Evolutionary conservation across 352 stramenopile species (phyloP).

Genomic region (Plasmopara viticola): DNA sequence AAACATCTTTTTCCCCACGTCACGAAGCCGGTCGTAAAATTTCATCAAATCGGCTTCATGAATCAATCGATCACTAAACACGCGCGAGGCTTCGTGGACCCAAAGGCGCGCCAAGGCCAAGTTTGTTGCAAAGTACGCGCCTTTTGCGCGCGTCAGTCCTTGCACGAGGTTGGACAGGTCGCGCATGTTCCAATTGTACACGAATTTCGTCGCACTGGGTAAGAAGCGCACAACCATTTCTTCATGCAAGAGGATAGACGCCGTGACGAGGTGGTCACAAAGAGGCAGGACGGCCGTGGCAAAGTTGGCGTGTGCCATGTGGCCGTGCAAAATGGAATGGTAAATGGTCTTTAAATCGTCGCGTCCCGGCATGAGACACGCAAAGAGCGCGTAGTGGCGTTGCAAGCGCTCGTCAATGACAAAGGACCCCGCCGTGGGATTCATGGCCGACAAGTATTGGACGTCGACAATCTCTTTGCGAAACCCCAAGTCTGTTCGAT

Average conservation of each 20-base stretch:
- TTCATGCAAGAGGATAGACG: slow-evolving; percentile 89
- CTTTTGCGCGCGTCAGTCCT: slow-evolving; percentile 88
- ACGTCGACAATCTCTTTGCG: slow-evolving; percentile 96
- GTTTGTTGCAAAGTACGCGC: slow-evolving; percentile 88
- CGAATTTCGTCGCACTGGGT: slow-evolving; percentile 95
- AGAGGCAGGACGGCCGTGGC: slow-evolving; percentile 46
- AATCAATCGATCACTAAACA: slow-evolving; percentile 96
- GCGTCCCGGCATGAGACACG: slow-evolving; percentile 92
- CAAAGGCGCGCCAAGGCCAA: slow-evolving; percentile 88
- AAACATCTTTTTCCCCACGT: slow-evolving; percentile 91
- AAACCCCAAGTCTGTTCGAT: slow-evolving; percentile 92
- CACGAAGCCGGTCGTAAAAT: slow-evolving; percentile 88
- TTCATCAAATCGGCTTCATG: slow-evolving; percentile 92
- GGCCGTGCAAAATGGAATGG: slow-evolving; percentile 91
- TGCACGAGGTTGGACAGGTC: slow-evolving; percentile 97
- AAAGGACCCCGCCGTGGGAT: slow-evolving; percentile 94
- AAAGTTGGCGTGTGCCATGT: slow-evolving; percentile 87
- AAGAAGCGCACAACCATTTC: slow-evolving; percentile 93
- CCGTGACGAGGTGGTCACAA: slow-evolving; percentile 86
- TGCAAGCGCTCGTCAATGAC: slow-evolving; percentile 96
- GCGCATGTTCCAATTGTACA: slow-evolving; percentile 98
- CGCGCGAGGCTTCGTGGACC: slow-evolving; percentile 95
- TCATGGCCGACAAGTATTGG: slow-evolving; percentile 96
- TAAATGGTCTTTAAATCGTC: slow-evolving; percentile 95
- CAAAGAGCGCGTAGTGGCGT: slow-evolving; percentile 94